Percentiles rank a stretch among this genome's conserved stretches.
Evolutionary conservation across 768 basidiomycete genomes (phyloP).

Genomic region (Collybia mongolica): DNA sequence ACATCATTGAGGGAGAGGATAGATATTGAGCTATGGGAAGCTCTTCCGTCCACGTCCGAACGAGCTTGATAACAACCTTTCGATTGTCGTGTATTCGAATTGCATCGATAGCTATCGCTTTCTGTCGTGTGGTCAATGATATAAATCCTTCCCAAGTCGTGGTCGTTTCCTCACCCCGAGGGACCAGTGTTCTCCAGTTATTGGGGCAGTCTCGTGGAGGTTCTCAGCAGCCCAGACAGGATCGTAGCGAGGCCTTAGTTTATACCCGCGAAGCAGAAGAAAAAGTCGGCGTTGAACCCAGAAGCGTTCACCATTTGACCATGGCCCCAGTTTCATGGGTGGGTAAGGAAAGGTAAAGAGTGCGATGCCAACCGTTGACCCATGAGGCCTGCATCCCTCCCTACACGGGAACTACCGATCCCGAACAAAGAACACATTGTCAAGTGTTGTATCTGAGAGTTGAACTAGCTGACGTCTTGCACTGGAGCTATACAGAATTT

Average conservation of each 20-base stretch:
- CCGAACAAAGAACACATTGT: too few relatives aligned
- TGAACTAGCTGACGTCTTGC: too few relatives aligned
- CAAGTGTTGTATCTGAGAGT: too few relatives aligned
- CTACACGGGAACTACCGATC: too few relatives aligned
- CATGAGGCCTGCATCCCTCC: too few relatives aligned
- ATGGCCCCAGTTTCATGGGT: too few relatives aligned
- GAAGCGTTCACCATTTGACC: slow-evolving; percentile 9
- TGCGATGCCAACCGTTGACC: too few relatives aligned
- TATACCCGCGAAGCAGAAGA: slow-evolving; percentile 20
- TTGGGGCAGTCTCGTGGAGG: background rate
- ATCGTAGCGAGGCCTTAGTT: slow-evolving; percentile 20
- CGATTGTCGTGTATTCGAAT: slow-evolving; percentile 23
- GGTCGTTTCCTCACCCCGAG: background rate
- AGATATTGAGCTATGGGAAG: slow-evolving; percentile 23
- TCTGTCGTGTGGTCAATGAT: too few relatives aligned
- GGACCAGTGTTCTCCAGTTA: background rate
- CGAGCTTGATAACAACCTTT: slow-evolving; percentile 24
- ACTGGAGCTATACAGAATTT: too few relatives aligned
- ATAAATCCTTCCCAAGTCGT: too few relatives aligned
- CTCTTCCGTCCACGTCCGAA: slow-evolving; percentile 20
- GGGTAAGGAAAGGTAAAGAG: too few relatives aligned
- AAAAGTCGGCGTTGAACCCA: slow-evolving; percentile 18
- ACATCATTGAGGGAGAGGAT: slow-evolving; percentile 6
- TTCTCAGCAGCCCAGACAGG: slow-evolving; percentile 18
- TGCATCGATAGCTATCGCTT: slow-evolving; percentile 21